Conservation (phyloP, 805 yeast species). For the Candida piceae region DNA sequence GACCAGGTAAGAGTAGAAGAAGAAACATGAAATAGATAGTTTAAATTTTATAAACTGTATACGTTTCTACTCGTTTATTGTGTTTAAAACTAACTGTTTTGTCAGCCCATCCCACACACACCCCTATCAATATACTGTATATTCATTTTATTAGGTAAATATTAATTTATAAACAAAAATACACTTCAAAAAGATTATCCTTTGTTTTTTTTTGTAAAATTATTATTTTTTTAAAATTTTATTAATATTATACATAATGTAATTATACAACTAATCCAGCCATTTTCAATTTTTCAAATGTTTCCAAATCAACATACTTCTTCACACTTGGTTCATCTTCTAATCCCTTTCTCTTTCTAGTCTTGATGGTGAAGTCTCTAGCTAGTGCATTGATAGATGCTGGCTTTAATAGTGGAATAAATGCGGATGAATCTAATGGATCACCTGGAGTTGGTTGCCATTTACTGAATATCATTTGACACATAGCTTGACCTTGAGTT, state of each 20-base stretch:
- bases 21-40: slow-evolving; percentile 25
- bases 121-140: too few relatives aligned
- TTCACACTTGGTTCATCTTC: slow-evolving; percentile 64
- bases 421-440: slow-evolving; percentile 67
- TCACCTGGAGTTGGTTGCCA: slow-evolving; percentile 90
- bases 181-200: neutral
- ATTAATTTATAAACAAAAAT: too few relatives aligned
- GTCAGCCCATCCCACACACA: too few relatives aligned
- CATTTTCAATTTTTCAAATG: slow-evolving; percentile 44
- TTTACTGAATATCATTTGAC: slow-evolving; percentile 56
- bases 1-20: slow-evolving; percentile 58
- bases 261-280: slow-evolving; percentile 16
- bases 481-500: slow-evolving; percentile 74
- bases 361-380: slow-evolving; percentile 84
- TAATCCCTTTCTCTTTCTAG: slow-evolving; percentile 83
- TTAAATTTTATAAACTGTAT: neutral
- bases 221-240: neutral
- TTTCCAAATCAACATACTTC: slow-evolving; percentile 60
- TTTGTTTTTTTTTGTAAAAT: neutral
- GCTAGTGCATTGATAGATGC: slow-evolving; percentile 69
- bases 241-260: too few relatives aligned
- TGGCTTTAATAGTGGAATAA: slow-evolving; percentile 67
- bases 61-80: too few relatives aligned
- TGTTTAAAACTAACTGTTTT: too few relatives aligned
- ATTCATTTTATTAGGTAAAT: too few relatives aligned